Percentiles rank a stretch among this genome's conserved stretches.
These are phyloP conservation scores for Cladochytrium replicatum DNA, from an alignment of 192 early-diverging fungal species.

Conservation along the genomic window DNA sequence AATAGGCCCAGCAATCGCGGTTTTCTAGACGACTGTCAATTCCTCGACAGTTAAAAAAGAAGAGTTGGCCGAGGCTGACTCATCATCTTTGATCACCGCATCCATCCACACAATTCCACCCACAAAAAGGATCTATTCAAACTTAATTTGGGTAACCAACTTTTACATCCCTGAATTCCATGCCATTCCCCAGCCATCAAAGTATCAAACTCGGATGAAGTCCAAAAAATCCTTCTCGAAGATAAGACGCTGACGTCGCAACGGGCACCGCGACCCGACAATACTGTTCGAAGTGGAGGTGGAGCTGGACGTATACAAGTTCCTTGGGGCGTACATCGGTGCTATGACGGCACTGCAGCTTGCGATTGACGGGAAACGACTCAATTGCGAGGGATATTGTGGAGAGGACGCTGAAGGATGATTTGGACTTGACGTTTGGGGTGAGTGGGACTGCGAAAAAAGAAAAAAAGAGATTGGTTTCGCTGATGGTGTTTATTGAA, in stretches of 20 bases:
- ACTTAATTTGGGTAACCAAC: too few species aligned
- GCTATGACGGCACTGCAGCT: slow-evolving; percentile 49
- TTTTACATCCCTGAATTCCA: too few species aligned
- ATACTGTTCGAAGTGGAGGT: slow-evolving; percentile 26
- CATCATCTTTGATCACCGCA: too few species aligned
- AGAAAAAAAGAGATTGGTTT: too few species aligned
- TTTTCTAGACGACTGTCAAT: too few species aligned
- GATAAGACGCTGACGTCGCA: slow-evolving; percentile 26
- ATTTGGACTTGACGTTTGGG: slow-evolving; percentile 54
- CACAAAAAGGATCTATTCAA: too few species aligned
- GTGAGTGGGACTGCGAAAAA: slow-evolving; percentile 24
- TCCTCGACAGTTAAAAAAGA: too few species aligned
- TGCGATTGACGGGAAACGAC: slow-evolving; percentile 54
- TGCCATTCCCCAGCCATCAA: slow-evolving; percentile 30
- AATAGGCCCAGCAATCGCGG: too few species aligned
- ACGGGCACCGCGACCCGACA: slow-evolving; percentile 26
- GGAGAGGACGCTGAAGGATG: slow-evolving; percentile 54
- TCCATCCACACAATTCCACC: too few species aligned
- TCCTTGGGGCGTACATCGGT: slow-evolving; percentile 59
- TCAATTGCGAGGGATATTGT: slow-evolving; percentile 57
- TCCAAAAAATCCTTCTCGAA: slow-evolving; percentile 20
- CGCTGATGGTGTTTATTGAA: too few species aligned
- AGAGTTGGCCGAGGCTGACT: too few species aligned
- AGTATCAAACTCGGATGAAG: slow-evolving; percentile 10
- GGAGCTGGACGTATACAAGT: slow-evolving; percentile 57